Conservation (phyloP, 1,139 yeast species). For the Wickerhamomyces sp. region DNA sequence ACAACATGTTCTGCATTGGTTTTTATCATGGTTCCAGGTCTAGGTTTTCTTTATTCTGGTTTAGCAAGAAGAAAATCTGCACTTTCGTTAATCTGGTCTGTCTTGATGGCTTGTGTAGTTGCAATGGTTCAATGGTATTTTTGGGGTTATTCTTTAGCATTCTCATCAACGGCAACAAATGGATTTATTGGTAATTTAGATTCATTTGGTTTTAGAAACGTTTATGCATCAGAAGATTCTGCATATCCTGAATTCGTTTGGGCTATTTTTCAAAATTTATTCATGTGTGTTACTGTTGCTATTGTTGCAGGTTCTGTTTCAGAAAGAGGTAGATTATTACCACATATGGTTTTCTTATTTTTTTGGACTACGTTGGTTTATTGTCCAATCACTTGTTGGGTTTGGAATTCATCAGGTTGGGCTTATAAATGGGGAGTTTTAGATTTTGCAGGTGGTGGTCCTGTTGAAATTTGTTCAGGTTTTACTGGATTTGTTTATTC, state of each 20-base stretch:
- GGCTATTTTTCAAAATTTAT: slow-evolving; percentile 88
- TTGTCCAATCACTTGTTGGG: slow-evolving; percentile 92
- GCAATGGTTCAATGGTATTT: slow-evolving; percentile 92
- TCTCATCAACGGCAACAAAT: slow-evolving; percentile 69
- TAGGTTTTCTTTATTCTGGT: slow-evolving; percentile 90
- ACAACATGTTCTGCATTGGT: slow-evolving; percentile 64
- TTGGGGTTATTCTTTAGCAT: slow-evolving; percentile 95
- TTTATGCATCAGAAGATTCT: slow-evolving; percentile 44
- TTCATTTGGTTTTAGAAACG: slow-evolving; percentile 73
- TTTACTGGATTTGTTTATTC: slow-evolving; percentile 86
- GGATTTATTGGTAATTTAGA: slow-evolving; percentile 83
- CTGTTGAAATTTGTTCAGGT: slow-evolving; percentile 90
- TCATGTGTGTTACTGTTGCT: slow-evolving; percentile 83
- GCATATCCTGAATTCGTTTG: slow-evolving; percentile 78
- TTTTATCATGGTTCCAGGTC: slow-evolving; percentile 86
- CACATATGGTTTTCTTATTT: slow-evolving; percentile 77
- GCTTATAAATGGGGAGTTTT: slow-evolving; percentile 86
- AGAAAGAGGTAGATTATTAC: slow-evolving; percentile 86
- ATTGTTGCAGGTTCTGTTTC: slow-evolving; percentile 94
- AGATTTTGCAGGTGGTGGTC: slow-evolving; percentile 98
- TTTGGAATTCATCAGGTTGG: slow-evolving; percentile 94
- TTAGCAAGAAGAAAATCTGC: slow-evolving; percentile 90
- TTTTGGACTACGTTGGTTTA: slow-evolving; percentile 89
- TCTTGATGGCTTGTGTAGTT: slow-evolving; percentile 69
- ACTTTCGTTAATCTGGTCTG: slow-evolving; percentile 80